phyloP scores from a whole-genome alignment of 208 protist genomes.

The Trypanosoma scelopori region DNA sequence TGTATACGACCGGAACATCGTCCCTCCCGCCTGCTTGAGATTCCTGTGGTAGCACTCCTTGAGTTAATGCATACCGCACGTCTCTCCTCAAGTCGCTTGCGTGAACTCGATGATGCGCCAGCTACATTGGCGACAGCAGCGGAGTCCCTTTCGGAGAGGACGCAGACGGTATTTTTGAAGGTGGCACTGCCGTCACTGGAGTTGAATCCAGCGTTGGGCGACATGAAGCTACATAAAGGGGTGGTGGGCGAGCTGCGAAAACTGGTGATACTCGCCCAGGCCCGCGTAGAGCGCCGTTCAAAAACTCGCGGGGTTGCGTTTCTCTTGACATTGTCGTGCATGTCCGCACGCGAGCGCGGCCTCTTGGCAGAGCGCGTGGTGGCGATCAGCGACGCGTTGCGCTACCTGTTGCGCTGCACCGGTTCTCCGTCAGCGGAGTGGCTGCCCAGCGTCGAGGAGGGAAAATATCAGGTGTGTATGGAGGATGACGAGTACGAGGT shows the following conservation, averaged over 20 bases:
- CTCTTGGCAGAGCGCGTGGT: conserved; percentile 43
- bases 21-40: conserved; percentile 7
- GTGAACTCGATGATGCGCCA: not conserved
- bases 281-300: not conserved
- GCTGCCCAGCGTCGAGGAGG: not conserved
- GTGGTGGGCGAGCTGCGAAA: conserved; percentile 41
- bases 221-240: conserved; percentile 39
- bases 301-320: not conserved
- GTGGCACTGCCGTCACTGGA: not conserved
- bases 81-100: conserved; percentile 8
- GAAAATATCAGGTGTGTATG: not conserved
- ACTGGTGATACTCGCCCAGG: conserved; percentile 37
- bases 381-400: conserved; percentile 57
- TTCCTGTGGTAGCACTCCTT: conserved; percentile 17
- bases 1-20: conserved; percentile 5
- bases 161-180: conserved; percentile 23
- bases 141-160: not conserved
- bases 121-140: not conserved
- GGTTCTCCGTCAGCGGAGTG: conserved; percentile 13
- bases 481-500: conserved; percentile 35
- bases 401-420: conserved; percentile 47
- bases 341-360: conserved; percentile 1
- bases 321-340: conserved; percentile 6
- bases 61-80: conserved; percentile 17
- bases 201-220: not conserved